phyloP scores from a whole-genome alignment of 2,329 filamentous ascomycete genomes.

The Dothideomycetes sp. region DNA sequence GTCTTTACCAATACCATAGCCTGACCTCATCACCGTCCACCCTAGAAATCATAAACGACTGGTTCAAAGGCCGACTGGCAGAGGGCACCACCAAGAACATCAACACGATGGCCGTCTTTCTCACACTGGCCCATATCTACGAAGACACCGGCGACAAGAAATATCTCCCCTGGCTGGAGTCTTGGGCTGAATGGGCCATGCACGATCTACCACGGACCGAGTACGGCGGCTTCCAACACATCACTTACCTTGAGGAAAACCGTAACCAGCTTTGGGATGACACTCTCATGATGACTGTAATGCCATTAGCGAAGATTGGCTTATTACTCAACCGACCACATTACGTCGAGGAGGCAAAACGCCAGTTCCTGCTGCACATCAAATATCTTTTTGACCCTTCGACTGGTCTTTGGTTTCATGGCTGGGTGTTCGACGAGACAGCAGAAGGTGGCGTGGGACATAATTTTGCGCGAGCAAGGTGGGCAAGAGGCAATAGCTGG shows the following conservation, averaged over 20 bases:
- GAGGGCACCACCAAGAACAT: constrained; percentile 71
- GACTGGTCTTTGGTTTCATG: constrained; percentile 69
- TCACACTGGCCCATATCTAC: constrained; percentile 66
- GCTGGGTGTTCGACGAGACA: constrained; percentile 64
- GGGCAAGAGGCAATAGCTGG: constrained; percentile 59
- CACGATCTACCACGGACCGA: constrained; percentile 61
- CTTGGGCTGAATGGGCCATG: constrained; percentile 77
- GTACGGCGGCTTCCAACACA: constrained; percentile 63
- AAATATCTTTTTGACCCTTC: constrained; percentile 66
- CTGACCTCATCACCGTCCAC: constrained; percentile 52
- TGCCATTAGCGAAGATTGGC: constrained; percentile 72
- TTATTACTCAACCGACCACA: constrained; percentile 56
- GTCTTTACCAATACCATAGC: constrained; percentile 72
- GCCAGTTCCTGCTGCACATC: constrained; percentile 66
- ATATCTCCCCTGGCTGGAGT: constrained; percentile 67
- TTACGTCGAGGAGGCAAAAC: constrained; percentile 68
- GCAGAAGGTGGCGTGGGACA: constrained; percentile 38
- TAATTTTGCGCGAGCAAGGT: constrained; percentile 45
- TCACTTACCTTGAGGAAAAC: constrained; percentile 62
- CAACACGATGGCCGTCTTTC: constrained; percentile 66
- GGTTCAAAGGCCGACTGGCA: constrained; percentile 59
- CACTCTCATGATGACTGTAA: constrained; percentile 78
- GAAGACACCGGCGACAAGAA: constrained; percentile 58
- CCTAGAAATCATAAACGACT: constrained; percentile 57
- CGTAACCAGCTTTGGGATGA: constrained; percentile 74